These are phyloP conservation scores for Sphaerulina musiva DNA, from an alignment of 2,329 filamentous ascomycete species.

Conservation along the genomic window DNA sequence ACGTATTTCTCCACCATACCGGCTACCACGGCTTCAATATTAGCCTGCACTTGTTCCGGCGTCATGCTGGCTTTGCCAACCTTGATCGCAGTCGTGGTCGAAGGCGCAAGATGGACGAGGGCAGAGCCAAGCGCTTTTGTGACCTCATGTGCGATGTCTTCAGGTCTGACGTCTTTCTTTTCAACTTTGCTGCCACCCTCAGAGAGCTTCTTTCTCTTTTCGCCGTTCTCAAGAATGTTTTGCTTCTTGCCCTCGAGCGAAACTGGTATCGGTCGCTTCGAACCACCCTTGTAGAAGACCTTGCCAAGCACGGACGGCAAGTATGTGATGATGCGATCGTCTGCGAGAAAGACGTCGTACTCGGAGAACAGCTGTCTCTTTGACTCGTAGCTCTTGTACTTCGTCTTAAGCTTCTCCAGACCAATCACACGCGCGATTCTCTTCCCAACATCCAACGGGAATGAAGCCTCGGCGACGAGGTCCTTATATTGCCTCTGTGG, in stretches of 20 bases:
- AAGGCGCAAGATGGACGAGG: slow-evolving; percentile 70
- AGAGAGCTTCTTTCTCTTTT: slow-evolving; percentile 40
- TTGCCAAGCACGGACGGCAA: slow-evolving; percentile 79
- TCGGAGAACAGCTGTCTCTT: slow-evolving; percentile 75
- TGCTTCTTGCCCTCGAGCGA: slow-evolving; percentile 54
- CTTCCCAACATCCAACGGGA: slow-evolving; percentile 43
- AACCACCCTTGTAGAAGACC: slow-evolving; percentile 77
- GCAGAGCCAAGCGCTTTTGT: slow-evolving; percentile 69
- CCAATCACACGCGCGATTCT: slow-evolving; percentile 62
- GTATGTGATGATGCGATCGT: slow-evolving; percentile 69
- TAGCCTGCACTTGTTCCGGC: slow-evolving; percentile 69
- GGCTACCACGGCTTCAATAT: slow-evolving; percentile 65
- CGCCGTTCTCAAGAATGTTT: slow-evolving; percentile 47
- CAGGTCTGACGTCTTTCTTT: slow-evolving; percentile 50
- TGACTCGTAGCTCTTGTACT: slow-evolving; percentile 83
- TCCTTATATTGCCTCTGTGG: slow-evolving; percentile 87
- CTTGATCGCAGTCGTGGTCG: slow-evolving; percentile 71
- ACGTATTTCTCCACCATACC: slow-evolving; percentile 72
- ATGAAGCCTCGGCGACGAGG: slow-evolving; percentile 63
- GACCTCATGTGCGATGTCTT: slow-evolving; percentile 72
- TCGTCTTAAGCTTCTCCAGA: slow-evolving; percentile 75
- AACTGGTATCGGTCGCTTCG: slow-evolving; percentile 82
- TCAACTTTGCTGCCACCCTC: slow-evolving; percentile 34
- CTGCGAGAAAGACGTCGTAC: slow-evolving; percentile 89
- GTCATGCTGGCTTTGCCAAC: slow-evolving; percentile 71